phyloP scores from a whole-genome alignment of 441 rosid species.

The Daphne laureola region DNA sequence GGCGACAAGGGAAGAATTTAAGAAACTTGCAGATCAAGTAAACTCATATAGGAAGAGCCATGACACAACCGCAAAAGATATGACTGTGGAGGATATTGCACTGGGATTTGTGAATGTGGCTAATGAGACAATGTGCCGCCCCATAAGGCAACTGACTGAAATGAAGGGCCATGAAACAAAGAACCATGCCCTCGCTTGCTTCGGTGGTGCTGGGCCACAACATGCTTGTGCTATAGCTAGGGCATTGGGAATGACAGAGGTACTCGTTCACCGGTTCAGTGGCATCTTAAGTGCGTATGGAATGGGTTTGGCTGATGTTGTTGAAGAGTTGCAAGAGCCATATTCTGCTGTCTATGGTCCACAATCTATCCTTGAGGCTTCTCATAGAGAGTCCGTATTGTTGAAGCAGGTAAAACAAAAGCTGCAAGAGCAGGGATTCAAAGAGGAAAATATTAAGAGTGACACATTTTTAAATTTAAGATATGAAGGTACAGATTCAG shows the following conservation, averaged over 20 bases:
- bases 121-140: constrained; percentile 97
- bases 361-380: constrained; percentile 56
- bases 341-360: constrained; percentile 74
- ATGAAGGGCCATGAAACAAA: constrained; percentile 97
- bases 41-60: constrained; percentile 75
- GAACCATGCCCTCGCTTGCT: constrained; percentile 91
- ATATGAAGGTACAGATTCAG: constrained; percentile 90
- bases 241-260: constrained; percentile 89
- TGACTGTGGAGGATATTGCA: constrained; percentile 84
- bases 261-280: constrained; percentile 77
- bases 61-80: constrained; percentile 62
- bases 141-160: constrained; percentile 88
- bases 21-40: constrained; percentile 64
- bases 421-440: constrained; percentile 71
- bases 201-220: constrained; percentile 98
- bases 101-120: constrained; percentile 90
- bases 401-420: constrained; percentile 50
- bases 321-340: constrained; percentile 94
- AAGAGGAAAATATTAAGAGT: constrained; percentile 47
- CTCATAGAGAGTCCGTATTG: constrained; percentile 48
- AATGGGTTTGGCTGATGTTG: constrained; percentile 97
- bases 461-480: constrained; percentile 80
- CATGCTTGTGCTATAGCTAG: constrained; percentile 96
- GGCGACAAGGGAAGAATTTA: constrained; percentile 68
- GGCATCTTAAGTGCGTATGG: constrained; percentile 96